A percentile compares a stretch with the other conserved stretches of the same genome.
phyloP scores from a whole-genome alignment of 1,139 yeast species.

The Candida freyschussii region DNA sequence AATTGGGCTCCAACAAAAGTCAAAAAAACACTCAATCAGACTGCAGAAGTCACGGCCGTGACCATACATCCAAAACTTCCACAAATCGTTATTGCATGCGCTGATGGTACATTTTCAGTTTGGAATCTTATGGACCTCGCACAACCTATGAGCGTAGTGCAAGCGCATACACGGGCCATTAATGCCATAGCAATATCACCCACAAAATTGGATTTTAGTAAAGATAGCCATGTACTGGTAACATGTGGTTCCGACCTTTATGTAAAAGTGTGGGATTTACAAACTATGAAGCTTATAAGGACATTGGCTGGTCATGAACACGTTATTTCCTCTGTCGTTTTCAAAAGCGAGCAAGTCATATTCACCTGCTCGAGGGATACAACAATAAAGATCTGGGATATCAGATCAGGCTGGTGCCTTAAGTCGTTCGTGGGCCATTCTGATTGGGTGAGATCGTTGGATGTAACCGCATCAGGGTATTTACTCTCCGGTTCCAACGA shows the following conservation, averaged over 20 bases:
- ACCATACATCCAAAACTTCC: constrained; percentile 75
- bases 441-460: constrained; percentile 81
- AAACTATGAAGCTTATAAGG: constrained; percentile 50
- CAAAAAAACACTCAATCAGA: constrained; percentile 48
- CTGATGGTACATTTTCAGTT: constrained; percentile 67
- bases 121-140: constrained; percentile 67
- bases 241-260: constrained; percentile 73
- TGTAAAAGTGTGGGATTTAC: constrained; percentile 62
- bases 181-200: constrained; percentile 57
- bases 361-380: constrained; percentile 78
- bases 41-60: constrained; percentile 57
- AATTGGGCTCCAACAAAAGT: constrained; percentile 71
- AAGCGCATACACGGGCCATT: constrained; percentile 75
- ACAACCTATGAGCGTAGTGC: constrained; percentile 65
- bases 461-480: constrained; percentile 48
- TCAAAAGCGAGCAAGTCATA: constrained; percentile 42
- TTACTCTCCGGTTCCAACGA: constrained; percentile 79
- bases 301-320: constrained; percentile 89
- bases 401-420: constrained; percentile 61
- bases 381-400: constrained; percentile 74
- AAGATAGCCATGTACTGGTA: constrained; percentile 35
- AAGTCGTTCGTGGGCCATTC: constrained; percentile 72
- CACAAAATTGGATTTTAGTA: constrained; percentile 26
- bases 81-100: constrained; percentile 59
- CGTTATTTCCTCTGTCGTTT: constrained; percentile 64